Conservation (phyloP, 2,329 filamentous ascomycete genomes). For the Exophiala oligosperma region DNA sequence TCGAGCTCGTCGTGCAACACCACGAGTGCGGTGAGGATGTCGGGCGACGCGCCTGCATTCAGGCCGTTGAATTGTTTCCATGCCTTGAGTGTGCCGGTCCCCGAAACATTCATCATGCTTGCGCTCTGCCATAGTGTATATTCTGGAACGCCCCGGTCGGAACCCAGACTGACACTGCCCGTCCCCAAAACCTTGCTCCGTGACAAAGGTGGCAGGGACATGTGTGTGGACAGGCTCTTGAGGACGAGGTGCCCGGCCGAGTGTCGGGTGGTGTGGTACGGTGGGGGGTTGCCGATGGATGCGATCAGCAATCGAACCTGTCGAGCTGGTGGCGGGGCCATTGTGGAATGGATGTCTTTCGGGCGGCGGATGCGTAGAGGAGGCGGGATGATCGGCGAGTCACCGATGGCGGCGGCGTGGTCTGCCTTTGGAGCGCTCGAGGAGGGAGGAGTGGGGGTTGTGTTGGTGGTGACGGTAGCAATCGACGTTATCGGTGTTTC, state of each 20-base stretch:
- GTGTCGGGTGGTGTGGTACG: constrained; percentile 78
- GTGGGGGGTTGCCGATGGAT: constrained; percentile 80
- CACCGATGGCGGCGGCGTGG: background rate
- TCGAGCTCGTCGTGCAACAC: constrained; percentile 91
- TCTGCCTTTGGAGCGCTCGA: background rate
- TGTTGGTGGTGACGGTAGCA: background rate
- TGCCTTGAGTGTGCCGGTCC: constrained; percentile 65
- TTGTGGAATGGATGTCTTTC: background rate
- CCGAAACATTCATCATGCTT: constrained; percentile 81
- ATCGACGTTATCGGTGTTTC: background rate
- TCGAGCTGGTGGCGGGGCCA: constrained; percentile 5
- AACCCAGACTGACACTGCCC: constrained; percentile 54
- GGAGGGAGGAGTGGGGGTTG: constrained; percentile 4
- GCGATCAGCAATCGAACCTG: constrained; percentile 68
- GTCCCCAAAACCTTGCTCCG: constrained; percentile 47
- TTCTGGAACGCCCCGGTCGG: constrained; percentile 44
- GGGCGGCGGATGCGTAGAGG: constrained; percentile 18
- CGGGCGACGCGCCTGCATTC: constrained; percentile 29
- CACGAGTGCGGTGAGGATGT: constrained; percentile 57
- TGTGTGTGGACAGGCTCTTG: constrained; percentile 55
- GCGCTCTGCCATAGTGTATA: constrained; percentile 74
- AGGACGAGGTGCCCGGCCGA: constrained; percentile 83
- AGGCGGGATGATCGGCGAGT: constrained; percentile 17
- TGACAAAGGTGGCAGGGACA: constrained; percentile 54
- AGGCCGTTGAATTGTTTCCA: constrained; percentile 56